Evolutionary conservation across 1,284 basidiomycete genomes (phyloP).

Genomic region (Tylopilus orsonianus): DNA sequence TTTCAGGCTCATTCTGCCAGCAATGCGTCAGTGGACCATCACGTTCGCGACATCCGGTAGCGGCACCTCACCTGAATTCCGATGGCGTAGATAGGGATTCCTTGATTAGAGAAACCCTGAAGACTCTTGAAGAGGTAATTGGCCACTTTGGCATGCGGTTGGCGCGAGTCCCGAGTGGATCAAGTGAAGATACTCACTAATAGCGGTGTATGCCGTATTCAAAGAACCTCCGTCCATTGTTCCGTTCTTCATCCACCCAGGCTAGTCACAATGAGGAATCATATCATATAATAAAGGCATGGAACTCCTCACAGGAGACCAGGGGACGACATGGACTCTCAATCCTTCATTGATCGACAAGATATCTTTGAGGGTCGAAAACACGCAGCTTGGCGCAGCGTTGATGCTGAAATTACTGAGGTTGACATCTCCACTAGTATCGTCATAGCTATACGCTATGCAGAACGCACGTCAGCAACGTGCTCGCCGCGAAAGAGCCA

Average conservation of each 20-base stretch:
- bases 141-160: slow-evolving; percentile 37
- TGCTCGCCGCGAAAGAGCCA: background rate
- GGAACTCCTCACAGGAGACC: slow-evolving; percentile 46
- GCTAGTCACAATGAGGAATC: slow-evolving; percentile 32
- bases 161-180: background rate
- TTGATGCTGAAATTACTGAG: slow-evolving; percentile 43
- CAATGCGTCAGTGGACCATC: background rate
- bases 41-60: background rate
- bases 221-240: slow-evolving; percentile 48
- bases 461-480: slow-evolving; percentile 2
- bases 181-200: slow-evolving; percentile 31
- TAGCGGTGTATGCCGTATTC: slow-evolving; percentile 34
- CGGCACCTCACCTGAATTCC: slow-evolving; percentile 41
- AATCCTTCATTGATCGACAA: slow-evolving; percentile 41
- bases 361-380: slow-evolving; percentile 47
- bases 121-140: slow-evolving; percentile 48
- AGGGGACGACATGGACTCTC: slow-evolving; percentile 47
- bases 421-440: slow-evolving; percentile 42
- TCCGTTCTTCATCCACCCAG: slow-evolving; percentile 53
- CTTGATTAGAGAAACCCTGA: slow-evolving; percentile 45
- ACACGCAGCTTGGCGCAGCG: slow-evolving; percentile 46
- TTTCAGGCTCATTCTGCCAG: slow-evolving; percentile 51
- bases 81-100: slow-evolving; percentile 45
- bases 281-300: background rate
- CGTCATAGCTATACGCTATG: slow-evolving; percentile 50